Evolutionary conservation across 148 eudicot genomes (phyloP).

Genomic region (Hydrangea macrophylla): DNA sequence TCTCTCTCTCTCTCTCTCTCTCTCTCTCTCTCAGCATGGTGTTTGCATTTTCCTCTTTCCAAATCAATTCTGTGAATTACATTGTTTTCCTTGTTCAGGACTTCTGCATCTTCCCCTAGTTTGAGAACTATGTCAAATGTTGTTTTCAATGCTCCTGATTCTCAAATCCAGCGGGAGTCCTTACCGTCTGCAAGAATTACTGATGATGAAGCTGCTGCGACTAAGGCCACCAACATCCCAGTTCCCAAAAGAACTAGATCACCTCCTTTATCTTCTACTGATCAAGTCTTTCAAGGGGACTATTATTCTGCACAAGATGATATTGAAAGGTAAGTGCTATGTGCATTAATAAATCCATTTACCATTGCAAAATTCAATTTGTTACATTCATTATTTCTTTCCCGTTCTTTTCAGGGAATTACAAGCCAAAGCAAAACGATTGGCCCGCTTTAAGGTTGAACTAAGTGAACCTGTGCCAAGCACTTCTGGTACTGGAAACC

Average conservation of each 20-base stretch:
- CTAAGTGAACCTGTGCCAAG: constrained; percentile 45
- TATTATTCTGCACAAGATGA: constrained; percentile 36
- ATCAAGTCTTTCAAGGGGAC: constrained; percentile 36
- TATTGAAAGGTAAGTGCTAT: constrained; percentile 46
- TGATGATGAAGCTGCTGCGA: constrained; percentile 29
- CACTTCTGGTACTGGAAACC: constrained; percentile 29
- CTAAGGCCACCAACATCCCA: constrained; percentile 31
- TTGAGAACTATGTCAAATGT: constrained; percentile 25
- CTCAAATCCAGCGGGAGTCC: constrained; percentile 16
- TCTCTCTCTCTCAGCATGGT: neutral
- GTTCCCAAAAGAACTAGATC: constrained; percentile 67
- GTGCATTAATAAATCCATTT: neutral
- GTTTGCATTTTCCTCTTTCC: neutral
- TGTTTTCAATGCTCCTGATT: constrained; percentile 22
- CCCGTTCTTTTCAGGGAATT: constrained; percentile 54
- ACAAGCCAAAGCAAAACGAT: constrained; percentile 87
- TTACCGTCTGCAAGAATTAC: constrained; percentile 30
- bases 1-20: too few species aligned
- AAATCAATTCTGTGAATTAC: constrained; percentile 5
- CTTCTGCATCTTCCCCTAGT: constrained; percentile 48
- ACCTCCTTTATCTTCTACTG: constrained; percentile 44
- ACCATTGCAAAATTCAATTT: constrained; percentile 10
- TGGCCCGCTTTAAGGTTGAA: constrained; percentile 85
- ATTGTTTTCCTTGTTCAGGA: constrained; percentile 28
- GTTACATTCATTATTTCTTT: constrained; percentile 7